Evolutionary conservation across 148 eudicot species (phyloP).

Genomic region (Rhododendron mucronatum): DNA sequence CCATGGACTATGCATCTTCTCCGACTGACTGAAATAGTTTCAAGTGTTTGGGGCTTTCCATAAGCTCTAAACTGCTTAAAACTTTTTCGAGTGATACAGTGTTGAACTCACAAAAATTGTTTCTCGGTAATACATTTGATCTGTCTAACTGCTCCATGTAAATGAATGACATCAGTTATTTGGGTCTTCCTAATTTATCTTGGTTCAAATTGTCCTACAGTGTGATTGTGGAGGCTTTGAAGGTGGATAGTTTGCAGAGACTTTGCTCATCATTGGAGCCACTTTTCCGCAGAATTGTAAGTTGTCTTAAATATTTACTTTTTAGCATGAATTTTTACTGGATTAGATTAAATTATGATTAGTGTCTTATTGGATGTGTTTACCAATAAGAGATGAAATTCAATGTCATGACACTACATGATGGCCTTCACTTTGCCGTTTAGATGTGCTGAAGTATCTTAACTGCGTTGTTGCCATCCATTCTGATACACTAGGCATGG

Average conservation of each 20-base stretch:
- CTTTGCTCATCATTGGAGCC: slow-evolving; percentile 44
- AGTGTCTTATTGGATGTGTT: neutral
- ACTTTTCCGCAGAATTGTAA: slow-evolving; percentile 41
- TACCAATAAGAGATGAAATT: neutral
- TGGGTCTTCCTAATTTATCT: neutral
- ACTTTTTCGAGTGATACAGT: neutral
- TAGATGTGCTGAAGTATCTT: neutral
- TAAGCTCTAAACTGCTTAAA: slow-evolving; percentile 6
- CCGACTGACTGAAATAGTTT: neutral
- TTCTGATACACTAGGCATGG: neutral
- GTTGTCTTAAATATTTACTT: neutral
- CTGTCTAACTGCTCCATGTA: neutral
- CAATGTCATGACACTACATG: neutral
- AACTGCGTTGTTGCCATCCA: neutral
- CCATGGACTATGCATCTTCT: neutral
- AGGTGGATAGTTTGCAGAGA: slow-evolving; percentile 43
- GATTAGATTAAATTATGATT: neutral
- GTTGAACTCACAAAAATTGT: neutral
- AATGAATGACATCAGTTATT: neutral
- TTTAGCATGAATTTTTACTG: neutral
- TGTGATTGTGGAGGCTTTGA: slow-evolving; percentile 39
- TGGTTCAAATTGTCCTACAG: slow-evolving; percentile 15
- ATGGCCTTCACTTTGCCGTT: neutral
- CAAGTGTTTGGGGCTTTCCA: neutral
- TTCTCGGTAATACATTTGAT: neutral